Percentiles rank a stretch among this genome's conserved stretches.
phyloP scores from a whole-genome alignment of 2,329 filamentous ascomycete genomes.

The Trichoderma polysporum region DNA sequence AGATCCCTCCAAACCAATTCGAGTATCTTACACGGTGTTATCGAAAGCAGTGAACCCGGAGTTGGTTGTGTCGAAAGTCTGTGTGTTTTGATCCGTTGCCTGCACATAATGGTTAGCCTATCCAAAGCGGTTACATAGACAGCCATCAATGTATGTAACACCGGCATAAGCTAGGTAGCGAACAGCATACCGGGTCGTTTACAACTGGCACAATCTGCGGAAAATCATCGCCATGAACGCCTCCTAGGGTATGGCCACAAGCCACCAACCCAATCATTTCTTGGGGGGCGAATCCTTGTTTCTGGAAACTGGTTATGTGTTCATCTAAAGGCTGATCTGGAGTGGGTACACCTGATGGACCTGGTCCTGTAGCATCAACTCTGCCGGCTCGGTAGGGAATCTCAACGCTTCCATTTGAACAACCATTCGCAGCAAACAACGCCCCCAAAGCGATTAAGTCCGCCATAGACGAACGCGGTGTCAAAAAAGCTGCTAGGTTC shows the following conservation, averaged over 20 bases:
- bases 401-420: conserved; percentile 8
- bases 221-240: conserved; percentile 29
- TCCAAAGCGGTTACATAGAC: too few species aligned
- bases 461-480: conserved; percentile 25
- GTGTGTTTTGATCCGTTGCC: conserved; percentile 22
- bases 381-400: conserved; percentile 12
- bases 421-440: conserved; percentile 13
- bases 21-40: conserved; percentile 22
- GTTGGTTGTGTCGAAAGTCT: conserved; percentile 21
- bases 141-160: neutral
- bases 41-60: conserved; percentile 23
- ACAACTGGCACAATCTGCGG: conserved; percentile 27
- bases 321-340: conserved; percentile 20
- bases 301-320: conserved; percentile 21
- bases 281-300: conserved; percentile 25
- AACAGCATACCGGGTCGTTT: conserved; percentile 8
- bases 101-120: neutral
- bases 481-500: conserved; percentile 29
- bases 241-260: conserved; percentile 30
- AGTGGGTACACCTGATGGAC: conserved; percentile 20
- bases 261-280: conserved; percentile 32
- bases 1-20: neutral
- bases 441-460: conserved; percentile 30
- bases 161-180: neutral
- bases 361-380: conserved; percentile 21